Evolutionary conservation across 768 basidiomycete species (phyloP).

Genomic region (Tricholomella constricta): DNA sequence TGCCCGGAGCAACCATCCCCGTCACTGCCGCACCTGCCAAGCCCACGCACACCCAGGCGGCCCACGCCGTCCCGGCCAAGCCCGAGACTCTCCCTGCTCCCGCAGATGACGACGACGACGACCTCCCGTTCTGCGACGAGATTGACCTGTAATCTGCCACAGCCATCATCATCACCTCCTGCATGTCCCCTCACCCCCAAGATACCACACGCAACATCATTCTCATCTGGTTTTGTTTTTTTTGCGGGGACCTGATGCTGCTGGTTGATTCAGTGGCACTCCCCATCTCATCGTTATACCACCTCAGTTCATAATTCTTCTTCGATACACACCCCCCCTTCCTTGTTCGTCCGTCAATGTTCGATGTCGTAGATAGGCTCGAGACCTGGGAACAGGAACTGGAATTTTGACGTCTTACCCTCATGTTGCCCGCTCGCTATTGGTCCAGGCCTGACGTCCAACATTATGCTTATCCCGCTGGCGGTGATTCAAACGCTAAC

Average conservation of each 20-base stretch:
- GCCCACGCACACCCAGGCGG: slow-evolving; percentile 9
- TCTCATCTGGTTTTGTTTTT: slow-evolving; percentile 2
- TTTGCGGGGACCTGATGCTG: slow-evolving; percentile 9
- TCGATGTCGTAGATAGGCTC: slow-evolving; percentile 12
- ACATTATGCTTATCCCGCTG: too few species aligned
- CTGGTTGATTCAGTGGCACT: slow-evolving; percentile 22
- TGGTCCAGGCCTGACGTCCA: too few species aligned
- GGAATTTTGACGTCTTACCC: slow-evolving; percentile 5
- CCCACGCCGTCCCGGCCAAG: slow-evolving; percentile 24
- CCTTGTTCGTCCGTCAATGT: not conserved
- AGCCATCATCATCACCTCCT: not conserved
- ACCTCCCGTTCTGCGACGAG: slow-evolving; percentile 57
- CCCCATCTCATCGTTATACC: not conserved
- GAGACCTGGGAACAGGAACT: slow-evolving; percentile 8
- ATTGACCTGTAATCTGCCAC: slow-evolving; percentile 25
- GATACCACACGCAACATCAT: slow-evolving; percentile 11
- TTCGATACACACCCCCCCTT: not conserved
- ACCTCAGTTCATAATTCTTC: not conserved
- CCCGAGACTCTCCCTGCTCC: slow-evolving; percentile 14
- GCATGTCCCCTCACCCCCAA: not conserved
- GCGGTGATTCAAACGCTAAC: too few species aligned
- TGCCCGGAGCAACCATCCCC: slow-evolving; percentile 33
- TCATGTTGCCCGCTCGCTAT: too few species aligned
- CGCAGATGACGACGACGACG: slow-evolving; percentile 33
- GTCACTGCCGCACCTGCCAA: slow-evolving; percentile 29